These are phyloP conservation scores for Eutrema yunnanense DNA, from an alignment of 345 rosid species.

Conservation along the genomic window DNA sequence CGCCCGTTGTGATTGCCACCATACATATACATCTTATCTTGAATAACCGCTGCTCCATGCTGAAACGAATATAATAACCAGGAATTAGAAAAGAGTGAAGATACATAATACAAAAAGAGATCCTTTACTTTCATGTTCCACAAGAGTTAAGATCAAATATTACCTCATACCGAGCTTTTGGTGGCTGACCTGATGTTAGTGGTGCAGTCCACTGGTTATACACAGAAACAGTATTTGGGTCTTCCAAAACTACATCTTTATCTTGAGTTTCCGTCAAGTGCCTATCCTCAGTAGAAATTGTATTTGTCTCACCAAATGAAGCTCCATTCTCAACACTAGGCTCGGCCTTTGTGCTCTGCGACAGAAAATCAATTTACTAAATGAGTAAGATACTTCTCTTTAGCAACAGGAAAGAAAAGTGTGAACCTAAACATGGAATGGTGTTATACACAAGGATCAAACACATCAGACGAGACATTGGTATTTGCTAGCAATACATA, in stretches of 20 bases:
- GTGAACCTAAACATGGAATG: background rate
- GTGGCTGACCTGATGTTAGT: conserved; percentile 57
- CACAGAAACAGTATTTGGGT: conserved; percentile 52
- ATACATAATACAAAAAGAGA: background rate
- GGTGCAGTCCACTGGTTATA: conserved; percentile 85
- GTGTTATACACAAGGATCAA: background rate
- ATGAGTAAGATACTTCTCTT: background rate
- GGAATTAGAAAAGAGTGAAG: conserved; percentile 13
- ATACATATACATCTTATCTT: conserved; percentile 78
- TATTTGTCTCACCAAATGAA: conserved; percentile 51
- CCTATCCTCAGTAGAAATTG: conserved; percentile 49
- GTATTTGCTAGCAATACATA: background rate
- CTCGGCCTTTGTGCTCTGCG: conserved; percentile 51
- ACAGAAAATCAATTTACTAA: conserved; percentile 1
- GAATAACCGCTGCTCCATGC: conserved; percentile 89
- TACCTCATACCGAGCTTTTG: conserved; percentile 92
- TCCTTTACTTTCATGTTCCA: background rate
- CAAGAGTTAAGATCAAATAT: background rate
- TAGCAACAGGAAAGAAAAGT: background rate
- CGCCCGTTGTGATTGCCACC: conserved; percentile 98
- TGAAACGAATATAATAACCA: conserved; percentile 26
- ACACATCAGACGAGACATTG: background rate
- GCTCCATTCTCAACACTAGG: conserved; percentile 46
- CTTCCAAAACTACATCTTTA: conserved; percentile 85
- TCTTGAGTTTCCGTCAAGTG: conserved; percentile 58